A percentile compares a stretch with the other conserved stretches of the same genome.
Evolutionary conservation across 2,329 filamentous ascomycete species (phyloP).

Genomic region (Diaporthe ilicicola): DNA sequence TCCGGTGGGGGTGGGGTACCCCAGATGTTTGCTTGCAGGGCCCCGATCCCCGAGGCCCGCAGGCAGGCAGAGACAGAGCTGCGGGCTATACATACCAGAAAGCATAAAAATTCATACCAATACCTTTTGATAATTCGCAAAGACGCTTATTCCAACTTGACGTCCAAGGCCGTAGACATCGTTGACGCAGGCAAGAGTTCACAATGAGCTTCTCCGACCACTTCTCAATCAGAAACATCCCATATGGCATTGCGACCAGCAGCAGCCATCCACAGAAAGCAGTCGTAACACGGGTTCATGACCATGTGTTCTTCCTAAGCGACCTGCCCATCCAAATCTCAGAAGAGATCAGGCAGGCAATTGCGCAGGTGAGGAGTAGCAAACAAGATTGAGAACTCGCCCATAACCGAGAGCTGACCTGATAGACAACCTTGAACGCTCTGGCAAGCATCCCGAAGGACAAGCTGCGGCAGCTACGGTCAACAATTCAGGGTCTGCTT

Average conservation of each 20-base stretch:
- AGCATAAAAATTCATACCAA: not conserved
- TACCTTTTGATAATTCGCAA: not conserved
- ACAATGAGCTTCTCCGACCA: constrained; percentile 42
- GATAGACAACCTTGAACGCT: constrained; percentile 41
- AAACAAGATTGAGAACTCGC: constrained; percentile 40
- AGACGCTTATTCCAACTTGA: not conserved
- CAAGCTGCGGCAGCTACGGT: constrained; percentile 33
- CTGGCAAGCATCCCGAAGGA: constrained; percentile 35
- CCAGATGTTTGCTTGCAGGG: not conserved
- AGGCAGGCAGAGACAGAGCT: not conserved
- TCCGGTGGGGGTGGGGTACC: constrained; percentile 22
- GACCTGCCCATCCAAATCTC: constrained; percentile 47
- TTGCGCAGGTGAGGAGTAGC: constrained; percentile 54
- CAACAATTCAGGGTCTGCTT: constrained; percentile 35
- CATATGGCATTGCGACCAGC: constrained; percentile 60
- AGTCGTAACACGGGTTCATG: constrained; percentile 58
- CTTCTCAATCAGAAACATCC: constrained; percentile 62
- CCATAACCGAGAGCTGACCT: constrained; percentile 52
- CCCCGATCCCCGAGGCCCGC: not conserved
- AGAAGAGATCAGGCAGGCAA: constrained; percentile 54
- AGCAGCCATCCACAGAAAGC: constrained; percentile 46
- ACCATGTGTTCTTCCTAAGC: constrained; percentile 61
- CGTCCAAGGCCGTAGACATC: not conserved
- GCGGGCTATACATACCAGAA: not conserved
- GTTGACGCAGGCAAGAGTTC: not conserved